Evolutionary conservation across 345 rosid species (phyloP).

Genomic region (Ailanthus altissimus): DNA sequence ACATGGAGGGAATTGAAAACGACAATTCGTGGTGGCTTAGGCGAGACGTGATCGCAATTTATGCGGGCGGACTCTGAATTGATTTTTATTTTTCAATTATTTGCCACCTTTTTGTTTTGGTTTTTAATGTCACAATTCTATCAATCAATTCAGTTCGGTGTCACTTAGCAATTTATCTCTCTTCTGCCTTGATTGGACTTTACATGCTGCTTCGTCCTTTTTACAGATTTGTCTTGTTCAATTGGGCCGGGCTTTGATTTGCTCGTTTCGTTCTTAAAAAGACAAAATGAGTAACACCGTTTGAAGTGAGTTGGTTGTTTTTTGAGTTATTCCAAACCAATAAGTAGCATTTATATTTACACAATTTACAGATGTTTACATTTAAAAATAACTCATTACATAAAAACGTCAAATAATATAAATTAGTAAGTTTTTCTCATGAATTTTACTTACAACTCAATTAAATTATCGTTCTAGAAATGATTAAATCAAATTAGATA

Average conservation of each 20-base stretch:
- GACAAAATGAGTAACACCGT: not conserved
- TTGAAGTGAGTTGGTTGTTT: too few species aligned
- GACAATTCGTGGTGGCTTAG: slow-evolving; percentile 25
- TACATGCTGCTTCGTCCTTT: not conserved
- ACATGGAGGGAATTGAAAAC: slow-evolving; percentile 13
- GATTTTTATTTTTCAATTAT: not conserved
- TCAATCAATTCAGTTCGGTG: not conserved
- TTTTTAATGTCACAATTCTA: not conserved
- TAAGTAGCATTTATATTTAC: too few species aligned
- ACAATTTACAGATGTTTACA: too few species aligned
- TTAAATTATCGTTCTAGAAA: too few species aligned
- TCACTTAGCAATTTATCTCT: not conserved
- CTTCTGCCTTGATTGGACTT: not conserved
- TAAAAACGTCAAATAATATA: too few species aligned
- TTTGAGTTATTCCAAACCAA: too few species aligned
- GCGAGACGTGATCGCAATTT: not conserved
- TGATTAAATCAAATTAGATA: too few species aligned
- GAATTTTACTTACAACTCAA: too few species aligned
- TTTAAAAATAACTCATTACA: too few species aligned
- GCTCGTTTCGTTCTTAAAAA: not conserved
- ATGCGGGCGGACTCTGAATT: not conserved
- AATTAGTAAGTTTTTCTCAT: too few species aligned
- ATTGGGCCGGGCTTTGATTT: not conserved
- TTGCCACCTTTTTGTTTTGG: not conserved
- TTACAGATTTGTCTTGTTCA: slow-evolving; percentile 4